These are phyloP conservation scores for Trichoderma oligosporum DNA, from an alignment of 2,329 filamentous ascomycete species.

Conservation along the genomic window DNA sequence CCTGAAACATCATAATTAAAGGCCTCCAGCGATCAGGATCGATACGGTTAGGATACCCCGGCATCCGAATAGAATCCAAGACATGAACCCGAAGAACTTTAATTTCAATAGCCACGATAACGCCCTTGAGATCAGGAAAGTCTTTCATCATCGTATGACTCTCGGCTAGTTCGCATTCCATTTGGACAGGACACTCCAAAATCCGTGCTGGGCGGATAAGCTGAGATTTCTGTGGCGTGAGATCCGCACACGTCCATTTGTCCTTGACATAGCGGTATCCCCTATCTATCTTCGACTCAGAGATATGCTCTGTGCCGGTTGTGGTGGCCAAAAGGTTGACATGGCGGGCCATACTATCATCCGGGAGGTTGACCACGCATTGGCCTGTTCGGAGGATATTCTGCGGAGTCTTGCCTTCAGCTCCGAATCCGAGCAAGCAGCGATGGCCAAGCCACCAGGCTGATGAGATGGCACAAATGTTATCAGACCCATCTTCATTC, in stretches of 20 bases:
- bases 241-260: constrained; percentile 34
- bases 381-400: constrained; percentile 41
- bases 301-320: constrained; percentile 31
- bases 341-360: constrained; percentile 32
- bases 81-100: constrained; percentile 37
- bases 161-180: constrained; percentile 39
- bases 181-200: constrained; percentile 40
- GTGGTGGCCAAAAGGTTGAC: constrained; percentile 40
- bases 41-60: constrained; percentile 37
- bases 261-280: constrained; percentile 38
- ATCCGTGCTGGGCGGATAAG: constrained; percentile 35
- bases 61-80: constrained; percentile 32
- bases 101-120: constrained; percentile 35
- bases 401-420: constrained; percentile 35
- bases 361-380: constrained; percentile 42
- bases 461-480: constrained; percentile 43
- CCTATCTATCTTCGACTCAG: constrained; percentile 27
- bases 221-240: constrained; percentile 35
- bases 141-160: constrained; percentile 34
- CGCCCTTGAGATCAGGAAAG: constrained; percentile 28
- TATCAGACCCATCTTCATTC: constrained; percentile 40
- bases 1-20: constrained; percentile 43
- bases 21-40: constrained; percentile 43
- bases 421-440: constrained; percentile 40
- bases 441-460: constrained; percentile 43